Evolutionary conservation across 495 filamentous ascomycete genomes (phyloP), one percentile per base, ranked within the genome.

Genomic region (Penicillium angulare): DNA sequence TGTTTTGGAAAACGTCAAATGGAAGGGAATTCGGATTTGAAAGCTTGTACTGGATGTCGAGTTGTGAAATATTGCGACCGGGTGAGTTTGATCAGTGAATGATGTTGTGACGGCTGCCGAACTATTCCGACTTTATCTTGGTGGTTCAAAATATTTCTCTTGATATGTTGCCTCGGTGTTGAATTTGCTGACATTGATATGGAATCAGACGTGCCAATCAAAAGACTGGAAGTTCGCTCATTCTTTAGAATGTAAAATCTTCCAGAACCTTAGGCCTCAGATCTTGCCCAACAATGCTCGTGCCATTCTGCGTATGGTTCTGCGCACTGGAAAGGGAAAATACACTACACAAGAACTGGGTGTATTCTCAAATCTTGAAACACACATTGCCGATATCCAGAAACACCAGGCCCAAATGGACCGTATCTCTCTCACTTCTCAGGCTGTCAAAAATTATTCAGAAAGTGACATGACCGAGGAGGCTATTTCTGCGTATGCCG

Each of bases 51-150:
- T 0, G 80, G 79, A 0, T 90, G 87, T 66, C 77, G 72, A 41
- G 67, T 77, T 10, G 78, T 83, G 0, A 79, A 74, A 49, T 90
- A 87, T 63, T 90, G 87, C 62, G 76, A 78, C 40, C 82, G 81
- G 74, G 83, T 86, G 55, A 42, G 73, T 68, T 33, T 27, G 7
- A n/a, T n/a, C n/a, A n/a, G n/a, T n/a, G n/a, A n/a, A 15, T n/a
- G 15, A 16, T 52, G 13, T 12, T 47, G 13, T 31, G 27, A 31
- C 27, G 27, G 27, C n/a, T n/a, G n/a, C n/a, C n/a, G n/a, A n/a
- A n/a, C n/a, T n/a, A n/a, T n/a, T n/a, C n/a, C n/a, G n/a, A n/a
- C n/a, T n/a, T n/a, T n/a, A n/a, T n/a, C n/a, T n/a, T n/a, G n/a
- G n/a, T n/a, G n/a, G n/a, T n/a, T n/a, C n/a, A n/a, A n/a, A n/a